phyloP scores from a whole-genome alignment of 768 basidiomycete genomes.

The Lentinula sp. region DNA sequence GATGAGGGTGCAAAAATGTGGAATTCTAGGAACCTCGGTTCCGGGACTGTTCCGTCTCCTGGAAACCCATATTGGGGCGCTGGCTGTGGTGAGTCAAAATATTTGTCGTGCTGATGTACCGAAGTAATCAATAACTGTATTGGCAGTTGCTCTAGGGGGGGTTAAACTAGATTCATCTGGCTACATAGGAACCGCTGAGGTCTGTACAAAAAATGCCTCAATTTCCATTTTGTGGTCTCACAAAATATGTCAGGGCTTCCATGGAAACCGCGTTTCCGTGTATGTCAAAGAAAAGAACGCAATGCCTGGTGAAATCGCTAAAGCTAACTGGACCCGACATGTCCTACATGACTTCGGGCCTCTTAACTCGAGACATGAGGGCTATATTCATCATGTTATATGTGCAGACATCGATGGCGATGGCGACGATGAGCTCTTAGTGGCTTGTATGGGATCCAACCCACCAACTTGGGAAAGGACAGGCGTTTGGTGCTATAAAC shows the following conservation, averaged over 20 bases:
- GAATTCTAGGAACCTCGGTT: neutral
- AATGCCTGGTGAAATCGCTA: neutral
- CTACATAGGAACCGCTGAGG: neutral
- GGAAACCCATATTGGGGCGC: neutral
- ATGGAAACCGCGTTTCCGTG: neutral
- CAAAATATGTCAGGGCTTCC: neutral
- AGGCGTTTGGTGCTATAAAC: slow-evolving; percentile 1
- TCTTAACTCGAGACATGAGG: slow-evolving; percentile 10
- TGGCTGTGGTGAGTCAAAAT: neutral
- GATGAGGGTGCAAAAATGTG: neutral
- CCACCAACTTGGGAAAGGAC: neutral
- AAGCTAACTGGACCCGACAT: slow-evolving; percentile 13
- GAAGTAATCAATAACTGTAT: neutral
- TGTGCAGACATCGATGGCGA: slow-evolving; percentile 4
- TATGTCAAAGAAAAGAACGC: neutral
- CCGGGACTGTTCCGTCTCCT: neutral
- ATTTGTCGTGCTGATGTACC: neutral
- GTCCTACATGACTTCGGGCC: slow-evolving; percentile 18
- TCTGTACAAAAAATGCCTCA: neutral
- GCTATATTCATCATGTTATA: slow-evolving; percentile 16
- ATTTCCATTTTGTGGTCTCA: neutral
- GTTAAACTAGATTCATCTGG: neutral
- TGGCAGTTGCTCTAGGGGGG: neutral
- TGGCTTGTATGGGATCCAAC: slow-evolving; percentile 17
- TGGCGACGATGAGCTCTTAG: slow-evolving; percentile 12